phyloP scores from a whole-genome alignment of 2,329 filamentous ascomycete genomes.

The Paraconiothyrium brasiliense region DNA sequence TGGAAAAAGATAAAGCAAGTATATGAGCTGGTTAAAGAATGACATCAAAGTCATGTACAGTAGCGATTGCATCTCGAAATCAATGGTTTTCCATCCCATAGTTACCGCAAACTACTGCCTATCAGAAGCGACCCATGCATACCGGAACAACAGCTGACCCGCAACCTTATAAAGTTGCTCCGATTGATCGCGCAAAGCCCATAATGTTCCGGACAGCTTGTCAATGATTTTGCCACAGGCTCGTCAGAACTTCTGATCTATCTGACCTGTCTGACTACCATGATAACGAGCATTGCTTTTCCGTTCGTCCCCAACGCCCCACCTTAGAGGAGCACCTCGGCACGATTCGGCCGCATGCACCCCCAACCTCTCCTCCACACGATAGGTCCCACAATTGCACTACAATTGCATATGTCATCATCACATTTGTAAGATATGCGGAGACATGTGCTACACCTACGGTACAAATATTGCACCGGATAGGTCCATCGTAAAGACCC shows the following conservation, averaged over 20 bases:
- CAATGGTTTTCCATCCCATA: neutral
- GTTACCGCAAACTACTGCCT: neutral
- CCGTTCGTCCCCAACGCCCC: no score
- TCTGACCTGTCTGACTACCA: neutral
- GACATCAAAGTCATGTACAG: neutral
- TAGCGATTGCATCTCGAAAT: constrained; percentile 7
- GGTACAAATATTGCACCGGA: neutral
- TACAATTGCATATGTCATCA: constrained; percentile 1
- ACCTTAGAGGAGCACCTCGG: neutral
- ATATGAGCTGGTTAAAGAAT: neutral
- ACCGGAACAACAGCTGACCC: neutral
- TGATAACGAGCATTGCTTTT: neutral
- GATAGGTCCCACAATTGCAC: constrained; percentile 1
- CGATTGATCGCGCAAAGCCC: neutral
- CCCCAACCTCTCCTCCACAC: neutral
- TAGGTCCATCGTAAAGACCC: neutral
- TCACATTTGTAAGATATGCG: constrained; percentile 11
- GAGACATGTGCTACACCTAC: neutral
- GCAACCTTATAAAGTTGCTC: neutral
- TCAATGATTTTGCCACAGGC: neutral
- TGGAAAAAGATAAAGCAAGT: neutral
- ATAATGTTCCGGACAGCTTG: neutral
- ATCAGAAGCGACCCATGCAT: constrained; percentile 5
- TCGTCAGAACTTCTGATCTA: constrained; percentile 6
- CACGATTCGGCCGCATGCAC: neutral